Evolutionary conservation across 2,329 filamentous ascomycete species (phyloP).

Genomic region (Alternaria brassicae): DNA sequence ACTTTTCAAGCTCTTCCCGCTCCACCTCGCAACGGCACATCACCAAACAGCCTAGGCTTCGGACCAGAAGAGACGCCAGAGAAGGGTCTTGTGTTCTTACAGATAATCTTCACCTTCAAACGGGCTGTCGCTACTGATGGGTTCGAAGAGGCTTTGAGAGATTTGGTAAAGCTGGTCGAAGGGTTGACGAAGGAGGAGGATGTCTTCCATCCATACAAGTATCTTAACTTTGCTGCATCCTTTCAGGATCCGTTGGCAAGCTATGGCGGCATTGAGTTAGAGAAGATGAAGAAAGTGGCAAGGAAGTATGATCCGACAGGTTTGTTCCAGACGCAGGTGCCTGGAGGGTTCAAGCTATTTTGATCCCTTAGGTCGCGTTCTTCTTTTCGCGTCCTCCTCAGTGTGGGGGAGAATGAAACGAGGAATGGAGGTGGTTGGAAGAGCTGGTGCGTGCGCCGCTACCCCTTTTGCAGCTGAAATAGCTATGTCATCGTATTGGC

Average conservation of each 20-base stretch:
- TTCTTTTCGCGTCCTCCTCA: no score
- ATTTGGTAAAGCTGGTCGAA: conserved; percentile 29
- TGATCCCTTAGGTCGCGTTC: neutral
- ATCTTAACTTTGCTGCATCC: conserved; percentile 47
- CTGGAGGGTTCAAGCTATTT: conserved; percentile 32
- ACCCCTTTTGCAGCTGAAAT: neutral
- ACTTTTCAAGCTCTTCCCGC: conserved; percentile 34
- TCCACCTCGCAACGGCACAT: conserved; percentile 16
- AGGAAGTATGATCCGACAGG: conserved; percentile 34
- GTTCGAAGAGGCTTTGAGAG: conserved; percentile 25
- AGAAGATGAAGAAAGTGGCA: conserved; percentile 19
- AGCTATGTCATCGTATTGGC: neutral
- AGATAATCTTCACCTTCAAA: conserved; percentile 33
- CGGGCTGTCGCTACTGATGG: conserved; percentile 20
- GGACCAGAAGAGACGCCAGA: conserved; percentile 15
- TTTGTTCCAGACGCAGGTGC: conserved; percentile 33
- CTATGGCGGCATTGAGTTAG: conserved; percentile 25
- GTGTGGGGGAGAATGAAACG: neutral
- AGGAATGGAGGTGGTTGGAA: neutral
- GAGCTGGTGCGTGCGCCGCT: neutral
- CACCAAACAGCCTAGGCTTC: conserved; percentile 33
- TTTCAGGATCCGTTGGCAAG: conserved; percentile 44
- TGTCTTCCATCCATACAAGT: conserved; percentile 24
- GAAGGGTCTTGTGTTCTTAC: conserved; percentile 28
- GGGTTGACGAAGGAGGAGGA: conserved; percentile 26